Percentiles rank a stretch among this genome's conserved stretches.
phyloP scores from a whole-genome alignment of 2,329 filamentous ascomycete genomes.

The Neopestalotiopsis sp. region DNA sequence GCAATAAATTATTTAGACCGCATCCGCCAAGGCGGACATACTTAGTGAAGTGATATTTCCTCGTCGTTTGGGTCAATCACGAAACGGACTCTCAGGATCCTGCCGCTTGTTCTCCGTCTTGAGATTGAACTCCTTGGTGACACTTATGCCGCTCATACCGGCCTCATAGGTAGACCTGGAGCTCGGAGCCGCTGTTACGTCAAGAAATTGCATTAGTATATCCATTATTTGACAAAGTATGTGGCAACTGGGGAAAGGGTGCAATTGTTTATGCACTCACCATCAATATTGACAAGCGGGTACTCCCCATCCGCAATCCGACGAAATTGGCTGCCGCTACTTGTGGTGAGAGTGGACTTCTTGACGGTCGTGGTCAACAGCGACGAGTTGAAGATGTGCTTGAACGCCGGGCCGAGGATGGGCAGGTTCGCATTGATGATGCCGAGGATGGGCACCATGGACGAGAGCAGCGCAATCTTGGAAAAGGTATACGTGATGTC shows the following conservation, averaged over 20 bases:
- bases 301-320: slow-evolving; percentile 18
- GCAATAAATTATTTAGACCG: too few species aligned
- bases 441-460: slow-evolving; percentile 29
- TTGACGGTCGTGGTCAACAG: slow-evolving; percentile 10
- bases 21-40: too few species aligned
- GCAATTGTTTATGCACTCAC: slow-evolving; percentile 4
- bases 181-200: neutral
- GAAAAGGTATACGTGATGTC: slow-evolving; percentile 26
- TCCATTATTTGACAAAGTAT: neutral
- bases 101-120: neutral
- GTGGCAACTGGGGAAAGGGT: neutral
- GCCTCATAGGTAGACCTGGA: neutral
- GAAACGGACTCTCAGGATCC: neutral
- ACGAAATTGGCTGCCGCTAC: slow-evolving; percentile 16
- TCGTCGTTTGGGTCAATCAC: neutral
- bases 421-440: slow-evolving; percentile 33
- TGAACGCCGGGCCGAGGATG: slow-evolving; percentile 25
- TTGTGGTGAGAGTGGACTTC: slow-evolving; percentile 15
- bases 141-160: neutral
- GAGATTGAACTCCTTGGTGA: neutral
- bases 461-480: slow-evolving; percentile 22
- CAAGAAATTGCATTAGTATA: neutral
- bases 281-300: slow-evolving; percentile 15
- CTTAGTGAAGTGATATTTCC: too few species aligned
- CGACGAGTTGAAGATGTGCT: slow-evolving; percentile 21